These are phyloP conservation scores for Rutstroemia sp. DNA, from an alignment of 2,329 filamentous ascomycete species.

Conservation along the genomic window DNA sequence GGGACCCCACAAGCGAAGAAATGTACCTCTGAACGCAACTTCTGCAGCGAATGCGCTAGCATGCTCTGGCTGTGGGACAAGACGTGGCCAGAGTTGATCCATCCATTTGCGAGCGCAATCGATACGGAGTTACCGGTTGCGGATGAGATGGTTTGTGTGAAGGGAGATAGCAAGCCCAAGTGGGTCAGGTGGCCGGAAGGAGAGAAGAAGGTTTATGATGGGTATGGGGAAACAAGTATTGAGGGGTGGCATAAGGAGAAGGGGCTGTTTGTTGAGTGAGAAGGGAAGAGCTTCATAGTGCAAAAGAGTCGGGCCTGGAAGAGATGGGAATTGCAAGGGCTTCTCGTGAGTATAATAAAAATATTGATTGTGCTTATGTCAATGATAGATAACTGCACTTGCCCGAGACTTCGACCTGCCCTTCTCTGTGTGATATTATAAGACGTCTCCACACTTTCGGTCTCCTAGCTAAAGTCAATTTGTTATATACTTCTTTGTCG, in stretches of 20 bases:
- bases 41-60: constrained; percentile 39
- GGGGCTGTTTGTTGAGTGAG: constrained; percentile 19
- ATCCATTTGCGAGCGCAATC: constrained; percentile 42
- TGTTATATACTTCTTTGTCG: too few species aligned
- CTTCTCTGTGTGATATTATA: too few species aligned
- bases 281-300: too few species aligned
- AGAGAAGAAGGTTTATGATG: constrained; percentile 35
- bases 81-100: constrained; percentile 40
- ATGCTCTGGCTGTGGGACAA: constrained; percentile 42
- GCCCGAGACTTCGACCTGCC: too few species aligned
- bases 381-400: too few species aligned
- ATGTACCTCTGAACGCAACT: constrained; percentile 38
- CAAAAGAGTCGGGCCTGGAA: too few species aligned
- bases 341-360: too few species aligned
- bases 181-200: constrained; percentile 42
- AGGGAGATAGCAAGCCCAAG: constrained; percentile 35
- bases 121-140: constrained; percentile 38
- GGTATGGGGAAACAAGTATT: constrained; percentile 33
- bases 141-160: constrained; percentile 40
- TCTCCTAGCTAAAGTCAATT: too few species aligned
- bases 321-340: too few species aligned
- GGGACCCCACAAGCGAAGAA: constrained; percentile 32
- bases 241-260: constrained; percentile 40
- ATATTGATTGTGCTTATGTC: too few species aligned
- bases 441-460: too few species aligned